Evolutionary conservation across 2,329 filamentous ascomycete genomes (phyloP).

Genomic region (Fusarium sororula): DNA sequence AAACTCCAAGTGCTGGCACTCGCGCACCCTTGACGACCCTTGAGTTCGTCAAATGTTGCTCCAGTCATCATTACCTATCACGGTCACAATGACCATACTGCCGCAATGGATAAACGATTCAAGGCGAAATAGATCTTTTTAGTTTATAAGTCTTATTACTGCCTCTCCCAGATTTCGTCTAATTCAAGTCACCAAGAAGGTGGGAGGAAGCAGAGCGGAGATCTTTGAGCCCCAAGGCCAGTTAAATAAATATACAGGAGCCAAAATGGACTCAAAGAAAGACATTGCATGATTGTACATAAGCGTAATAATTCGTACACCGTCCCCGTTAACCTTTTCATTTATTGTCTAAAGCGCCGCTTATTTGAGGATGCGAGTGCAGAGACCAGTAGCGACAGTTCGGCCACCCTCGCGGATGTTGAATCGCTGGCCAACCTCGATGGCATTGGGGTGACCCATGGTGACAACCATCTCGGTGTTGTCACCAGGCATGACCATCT

Average conservation of each 20-base stretch:
- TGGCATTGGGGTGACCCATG: constrained; percentile 83
- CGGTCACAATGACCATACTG: not conserved
- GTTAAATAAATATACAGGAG: constrained; percentile 51
- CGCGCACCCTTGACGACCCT: not conserved
- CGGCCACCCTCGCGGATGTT: constrained; percentile 97
- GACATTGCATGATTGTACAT: constrained; percentile 42
- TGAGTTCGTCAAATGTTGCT: not conserved
- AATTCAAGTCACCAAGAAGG: constrained; percentile 51
- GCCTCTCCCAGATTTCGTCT: constrained; percentile 41
- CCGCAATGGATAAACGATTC: not conserved
- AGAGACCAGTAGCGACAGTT: constrained; percentile 84
- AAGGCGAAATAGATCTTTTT: not conserved
- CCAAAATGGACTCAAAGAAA: constrained; percentile 43
- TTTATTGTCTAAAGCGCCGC: constrained; percentile 20
- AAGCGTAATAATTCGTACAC: constrained; percentile 41
- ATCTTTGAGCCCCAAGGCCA: constrained; percentile 47
- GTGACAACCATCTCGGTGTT: constrained; percentile 97
- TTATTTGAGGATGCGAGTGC: constrained; percentile 76
- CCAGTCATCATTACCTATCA: not conserved
- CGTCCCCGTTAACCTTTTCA: constrained; percentile 28
- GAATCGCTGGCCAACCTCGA: constrained; percentile 94
- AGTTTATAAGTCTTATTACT: constrained; percentile 46
- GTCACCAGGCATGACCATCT: constrained; percentile 97
- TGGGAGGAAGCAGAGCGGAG: constrained; percentile 54
- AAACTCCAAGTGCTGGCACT: constrained; percentile 18